Evolutionary conservation across 805 yeast genomes (phyloP).

Genomic region (Wickerhamia fluorescens): DNA sequence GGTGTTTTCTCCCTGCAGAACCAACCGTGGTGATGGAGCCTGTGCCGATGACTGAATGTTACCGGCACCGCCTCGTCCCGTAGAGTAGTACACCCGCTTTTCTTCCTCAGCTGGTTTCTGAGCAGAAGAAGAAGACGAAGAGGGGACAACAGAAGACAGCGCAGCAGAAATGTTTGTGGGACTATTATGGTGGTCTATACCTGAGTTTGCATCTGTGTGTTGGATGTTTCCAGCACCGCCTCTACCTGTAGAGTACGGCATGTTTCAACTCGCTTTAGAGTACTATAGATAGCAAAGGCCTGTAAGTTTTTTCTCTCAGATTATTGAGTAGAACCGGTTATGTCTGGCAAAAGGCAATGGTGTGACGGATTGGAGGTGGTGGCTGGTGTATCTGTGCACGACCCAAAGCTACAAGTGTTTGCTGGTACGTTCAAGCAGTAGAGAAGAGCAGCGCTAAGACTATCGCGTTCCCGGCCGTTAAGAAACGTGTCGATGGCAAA

Average conservation of each 20-base stretch:
- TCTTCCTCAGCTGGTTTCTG: constrained; percentile 3
- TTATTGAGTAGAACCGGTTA: too few species aligned
- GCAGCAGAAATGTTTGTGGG: constrained; percentile 6
- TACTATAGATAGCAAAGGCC: too few species aligned
- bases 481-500: background rate
- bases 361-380: too few species aligned
- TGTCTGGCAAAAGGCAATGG: too few species aligned
- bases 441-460: constrained; percentile 1
- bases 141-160: constrained; percentile 2
- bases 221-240: constrained; percentile 35
- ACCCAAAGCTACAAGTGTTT: too few species aligned
- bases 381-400: too few species aligned
- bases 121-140: constrained; percentile 5
- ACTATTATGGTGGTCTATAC: background rate
- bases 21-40: constrained; percentile 47
- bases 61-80: constrained; percentile 79
- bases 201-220: too few species aligned
- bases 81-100: constrained; percentile 43
- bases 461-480: background rate
- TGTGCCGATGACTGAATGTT: constrained; percentile 41
- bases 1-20: constrained; percentile 53
- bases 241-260: constrained; percentile 30
- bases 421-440: constrained; percentile 2
- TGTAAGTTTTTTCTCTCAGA: too few species aligned
- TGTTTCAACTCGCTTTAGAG: too few species aligned